Evolutionary conservation across 2,329 filamentous ascomycete genomes (phyloP).

Genomic region (Knufia petricola): DNA sequence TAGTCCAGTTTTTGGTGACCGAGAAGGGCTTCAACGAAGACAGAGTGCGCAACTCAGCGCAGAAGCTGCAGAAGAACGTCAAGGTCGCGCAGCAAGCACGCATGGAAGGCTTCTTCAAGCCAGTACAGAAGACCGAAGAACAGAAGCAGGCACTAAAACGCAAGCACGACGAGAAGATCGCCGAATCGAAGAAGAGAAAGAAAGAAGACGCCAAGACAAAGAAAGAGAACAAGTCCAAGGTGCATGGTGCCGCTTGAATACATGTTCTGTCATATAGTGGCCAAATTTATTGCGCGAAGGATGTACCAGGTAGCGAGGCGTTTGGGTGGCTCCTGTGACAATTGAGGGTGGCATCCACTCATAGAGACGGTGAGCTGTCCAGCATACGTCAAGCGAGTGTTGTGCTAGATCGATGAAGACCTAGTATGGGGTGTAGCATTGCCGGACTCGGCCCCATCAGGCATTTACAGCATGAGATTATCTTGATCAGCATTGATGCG

Average conservation of each 20-base stretch:
- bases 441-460: too few species aligned
- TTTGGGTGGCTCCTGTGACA: conserved; percentile 8
- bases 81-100: conserved; percentile 86
- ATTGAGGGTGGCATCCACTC: background rate
- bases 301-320: conserved; percentile 13
- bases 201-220: conserved; percentile 95
- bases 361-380: too few species aligned
- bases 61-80: conserved; percentile 75
- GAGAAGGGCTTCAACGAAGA: conserved; percentile 98
- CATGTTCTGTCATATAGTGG: background rate
- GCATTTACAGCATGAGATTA: too few species aligned
- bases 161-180: conserved; percentile 85
- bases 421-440: too few species aligned
- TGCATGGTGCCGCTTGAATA: conserved; percentile 50
- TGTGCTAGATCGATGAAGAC: too few species aligned
- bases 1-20: conserved; percentile 78
- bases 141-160: conserved; percentile 80
- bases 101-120: conserved; percentile 95
- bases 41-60: conserved; percentile 68
- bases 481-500: too few species aligned
- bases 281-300: background rate
- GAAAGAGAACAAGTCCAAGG: conserved; percentile 80
- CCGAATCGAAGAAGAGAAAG: conserved; percentile 87
- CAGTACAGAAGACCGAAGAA: conserved; percentile 74
- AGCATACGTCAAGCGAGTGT: too few species aligned